A percentile compares a stretch with the other conserved stretches of the same genome.
Conservation (phyloP, 257 asterid genomes). For the Phtheirospermum japonicum region DNA sequence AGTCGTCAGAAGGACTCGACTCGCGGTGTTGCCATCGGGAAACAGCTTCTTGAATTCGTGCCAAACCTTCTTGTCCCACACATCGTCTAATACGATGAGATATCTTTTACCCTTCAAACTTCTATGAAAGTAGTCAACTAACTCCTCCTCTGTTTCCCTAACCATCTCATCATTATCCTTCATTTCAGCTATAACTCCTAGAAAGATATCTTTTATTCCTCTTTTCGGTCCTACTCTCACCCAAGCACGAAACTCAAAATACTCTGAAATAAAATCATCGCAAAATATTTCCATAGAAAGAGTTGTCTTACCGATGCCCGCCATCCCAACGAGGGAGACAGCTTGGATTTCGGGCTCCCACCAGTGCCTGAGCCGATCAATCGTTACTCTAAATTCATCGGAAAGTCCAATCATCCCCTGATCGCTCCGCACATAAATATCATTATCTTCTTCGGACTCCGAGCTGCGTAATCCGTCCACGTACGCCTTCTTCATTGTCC, state of each 20-base stretch:
- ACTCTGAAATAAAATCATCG: neutral
- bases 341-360: neutral
- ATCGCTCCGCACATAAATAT: neutral
- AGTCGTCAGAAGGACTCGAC: slow-evolving; percentile 14
- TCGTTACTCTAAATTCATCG: neutral
- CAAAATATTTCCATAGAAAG: neutral
- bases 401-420: neutral
- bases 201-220: neutral
- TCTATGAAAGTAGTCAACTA: neutral
- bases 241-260: slow-evolving; percentile 21
- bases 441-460: neutral
- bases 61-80: neutral
- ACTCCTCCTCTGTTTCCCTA: neutral
- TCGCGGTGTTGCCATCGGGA: neutral
- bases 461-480: neutral
- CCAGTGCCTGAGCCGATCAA: neutral
- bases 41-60: neutral
- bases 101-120: neutral
- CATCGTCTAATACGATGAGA: slow-evolving; percentile 22
- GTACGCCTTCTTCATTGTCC: neutral
- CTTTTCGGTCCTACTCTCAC: slow-evolving; percentile 2
- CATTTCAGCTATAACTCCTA: slow-evolving; percentile 1
- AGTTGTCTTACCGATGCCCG: slow-evolving; percentile 11
- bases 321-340: slow-evolving; percentile 1
- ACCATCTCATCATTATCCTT: neutral